Conservation (phyloP, 495 filamentous ascomycete species). For the Lasiosphaeriaceae sp. region DNA sequence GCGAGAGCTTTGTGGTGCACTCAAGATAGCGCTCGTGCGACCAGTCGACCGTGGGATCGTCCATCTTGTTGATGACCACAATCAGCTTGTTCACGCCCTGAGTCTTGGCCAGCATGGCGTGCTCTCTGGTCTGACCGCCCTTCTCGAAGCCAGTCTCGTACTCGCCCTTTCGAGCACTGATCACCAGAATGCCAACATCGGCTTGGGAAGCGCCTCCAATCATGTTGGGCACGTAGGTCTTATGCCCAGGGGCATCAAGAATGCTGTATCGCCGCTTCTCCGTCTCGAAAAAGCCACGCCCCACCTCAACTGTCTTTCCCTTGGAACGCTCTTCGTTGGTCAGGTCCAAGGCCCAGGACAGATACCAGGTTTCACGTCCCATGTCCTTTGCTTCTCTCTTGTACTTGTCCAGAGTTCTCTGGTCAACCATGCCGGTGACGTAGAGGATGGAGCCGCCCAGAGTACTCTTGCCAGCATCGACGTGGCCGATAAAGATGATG, state of each 20-base stretch:
- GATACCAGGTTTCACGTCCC: slow-evolving; percentile 95
- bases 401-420: slow-evolving; percentile 96
- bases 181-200: slow-evolving; percentile 92
- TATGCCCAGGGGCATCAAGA: slow-evolving; percentile 94
- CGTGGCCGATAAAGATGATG: slow-evolving; percentile 96
- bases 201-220: slow-evolving; percentile 93
- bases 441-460: slow-evolving; percentile 90
- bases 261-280: slow-evolving; percentile 86
- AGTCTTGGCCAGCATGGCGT: slow-evolving; percentile 96
- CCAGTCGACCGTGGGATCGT: slow-evolving; percentile 94
- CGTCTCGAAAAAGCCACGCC: slow-evolving; percentile 93
- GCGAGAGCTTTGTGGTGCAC: slow-evolving; percentile 81
- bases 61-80: slow-evolving; percentile 97
- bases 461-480: slow-evolving; percentile 96
- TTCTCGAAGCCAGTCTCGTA: slow-evolving; percentile 99
- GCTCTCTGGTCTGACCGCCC: slow-evolving; percentile 95
- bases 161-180: slow-evolving; percentile 95
- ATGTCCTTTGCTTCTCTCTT: slow-evolving; percentile 94
- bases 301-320: slow-evolving; percentile 98
- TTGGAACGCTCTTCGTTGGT: slow-evolving; percentile 95
- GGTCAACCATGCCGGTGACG: slow-evolving; percentile 96
- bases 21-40: slow-evolving; percentile 86
- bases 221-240: slow-evolving; percentile 94
- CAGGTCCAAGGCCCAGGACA: slow-evolving; percentile 95
- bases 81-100: slow-evolving; percentile 94